Percentiles rank a stretch among this genome's conserved stretches.
Evolutionary conservation across 192 early-diverging fungal species (phyloP).

Genomic region (Podila epicladia): DNA sequence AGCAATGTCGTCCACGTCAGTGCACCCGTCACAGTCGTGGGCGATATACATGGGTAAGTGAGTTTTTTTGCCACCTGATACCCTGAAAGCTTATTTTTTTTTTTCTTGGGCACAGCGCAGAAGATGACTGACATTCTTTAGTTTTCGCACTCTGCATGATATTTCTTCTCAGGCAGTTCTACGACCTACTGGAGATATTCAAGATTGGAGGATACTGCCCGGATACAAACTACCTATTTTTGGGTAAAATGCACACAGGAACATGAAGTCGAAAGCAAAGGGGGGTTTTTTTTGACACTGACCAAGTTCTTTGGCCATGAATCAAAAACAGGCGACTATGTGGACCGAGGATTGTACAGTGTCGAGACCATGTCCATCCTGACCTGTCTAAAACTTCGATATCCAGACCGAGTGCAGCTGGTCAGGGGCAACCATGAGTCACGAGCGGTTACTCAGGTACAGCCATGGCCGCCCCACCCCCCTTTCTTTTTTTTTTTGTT

Average conservation of each 20-base stretch:
- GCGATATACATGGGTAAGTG: conserved; percentile 87
- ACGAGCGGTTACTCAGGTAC: conserved; percentile 88
- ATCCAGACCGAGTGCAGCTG: conserved; percentile 88
- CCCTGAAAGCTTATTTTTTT: not conserved
- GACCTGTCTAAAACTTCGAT: conserved; percentile 87
- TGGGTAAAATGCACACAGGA: conserved; percentile 58
- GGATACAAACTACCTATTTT: conserved; percentile 87
- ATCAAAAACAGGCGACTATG: conserved; percentile 76
- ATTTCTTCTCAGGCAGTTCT: conserved; percentile 73
- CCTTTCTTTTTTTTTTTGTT: not conserved
- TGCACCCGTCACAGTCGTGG: conserved; percentile 92
- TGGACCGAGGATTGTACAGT: conserved; percentile 86
- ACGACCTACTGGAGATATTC: conserved; percentile 89
- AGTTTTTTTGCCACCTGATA: no score
- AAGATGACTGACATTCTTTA: conserved; percentile 17
- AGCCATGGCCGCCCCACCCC: not conserved
- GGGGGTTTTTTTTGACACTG: not conserved
- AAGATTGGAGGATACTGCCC: conserved; percentile 84
- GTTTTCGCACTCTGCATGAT: not conserved
- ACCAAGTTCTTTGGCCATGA: conserved; percentile 6
- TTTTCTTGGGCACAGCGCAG: not conserved
- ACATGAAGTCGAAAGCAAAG: not conserved
- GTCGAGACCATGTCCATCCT: conserved; percentile 94
- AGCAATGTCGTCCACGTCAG: conserved; percentile 86
- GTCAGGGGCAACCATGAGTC: conserved; percentile 97